Base-by-base conservation (phyloP, 1,139 yeast species). In the Pichia sp. region DNA sequence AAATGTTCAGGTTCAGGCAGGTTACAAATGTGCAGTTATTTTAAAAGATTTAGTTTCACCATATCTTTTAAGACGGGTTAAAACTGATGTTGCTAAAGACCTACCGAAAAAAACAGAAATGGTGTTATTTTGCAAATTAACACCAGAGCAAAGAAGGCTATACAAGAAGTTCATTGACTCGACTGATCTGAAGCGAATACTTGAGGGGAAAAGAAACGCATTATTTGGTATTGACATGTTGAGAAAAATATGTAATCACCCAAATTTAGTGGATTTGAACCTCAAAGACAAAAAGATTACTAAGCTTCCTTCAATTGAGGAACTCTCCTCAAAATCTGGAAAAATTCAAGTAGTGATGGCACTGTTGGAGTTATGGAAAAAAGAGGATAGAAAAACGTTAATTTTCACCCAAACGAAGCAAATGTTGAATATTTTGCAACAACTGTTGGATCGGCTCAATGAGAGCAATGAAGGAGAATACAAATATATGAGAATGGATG, bases 71-170 rank as follows among this genome's bases (percentile, higher is more conserved):
- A 75, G 99, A 59, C 75, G 99, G 51, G 83, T 95, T 69, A 93
- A 93, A 68, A 83, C 85, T 16, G 99, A 95, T 67, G 99, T 93
- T n/a, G 99, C 99, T 0, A 85, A 89, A 55, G 99, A 95, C 67
- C 71, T 93, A 52, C 99, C 99, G 0, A 84, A 90, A 58, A 93
- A 95, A 70, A 86, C 84, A 53, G 99, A 93, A 68, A 90, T 90
- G 84, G 99, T 93, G 1, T 70, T 93, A 50, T 95, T 93, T 72
- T 93, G 97, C 61, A 86, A 87, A 64, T 72, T 93, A 52, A 93
- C 99, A 0, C 75, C 81, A 58, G 75, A 76, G 43, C 99, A 93
- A 67, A 81, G 86, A 52, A 82, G 79, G 6, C 79, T 87, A 57
- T 93, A 93, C 64, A 78, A 85, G 56, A 80, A 77, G 55, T 93